Conservation (phyloP, 148 eudicot species). For the Limonium bicolor region DNA sequence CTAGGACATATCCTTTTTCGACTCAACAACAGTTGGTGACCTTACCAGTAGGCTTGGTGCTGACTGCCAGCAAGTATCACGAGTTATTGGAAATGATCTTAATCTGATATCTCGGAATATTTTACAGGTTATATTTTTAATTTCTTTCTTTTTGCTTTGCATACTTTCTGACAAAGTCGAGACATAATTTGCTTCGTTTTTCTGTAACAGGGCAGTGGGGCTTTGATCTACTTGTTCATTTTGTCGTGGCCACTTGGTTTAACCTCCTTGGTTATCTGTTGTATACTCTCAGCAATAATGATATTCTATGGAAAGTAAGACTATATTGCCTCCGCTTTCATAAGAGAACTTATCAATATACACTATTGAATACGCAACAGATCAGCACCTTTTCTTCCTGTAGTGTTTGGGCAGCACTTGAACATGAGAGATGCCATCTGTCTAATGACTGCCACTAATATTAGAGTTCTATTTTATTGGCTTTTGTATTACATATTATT, state of each 20-base stretch:
- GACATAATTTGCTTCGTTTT: constrained; percentile 5
- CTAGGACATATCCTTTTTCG: constrained; percentile 90
- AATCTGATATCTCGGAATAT: constrained; percentile 80
- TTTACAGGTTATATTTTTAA: constrained; percentile 50
- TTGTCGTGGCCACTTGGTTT: constrained; percentile 93
- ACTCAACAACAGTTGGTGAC: constrained; percentile 81
- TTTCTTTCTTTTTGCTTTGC: constrained; percentile 1
- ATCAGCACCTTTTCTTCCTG: too few species aligned
- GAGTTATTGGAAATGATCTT: constrained; percentile 94
- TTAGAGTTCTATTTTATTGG: too few species aligned
- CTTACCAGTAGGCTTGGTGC: constrained; percentile 99
- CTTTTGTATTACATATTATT: too few species aligned
- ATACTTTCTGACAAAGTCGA: background rate
- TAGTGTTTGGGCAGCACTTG: too few species aligned
- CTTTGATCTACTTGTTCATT: constrained; percentile 73
- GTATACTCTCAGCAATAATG: constrained; percentile 52
- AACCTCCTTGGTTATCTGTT: constrained; percentile 69
- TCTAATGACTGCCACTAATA: too few species aligned
- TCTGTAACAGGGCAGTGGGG: constrained; percentile 61
- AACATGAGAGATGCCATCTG: too few species aligned
- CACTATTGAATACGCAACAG: background rate
- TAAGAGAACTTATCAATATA: background rate
- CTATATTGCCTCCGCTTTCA: constrained; percentile 4
- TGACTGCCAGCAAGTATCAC: constrained; percentile 99
- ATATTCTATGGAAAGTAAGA: constrained; percentile 81